These are phyloP conservation scores for Ceratobasidium sp. DNA, from an alignment of 1,284 basidiomycete species.

Conservation along the genomic window DNA sequence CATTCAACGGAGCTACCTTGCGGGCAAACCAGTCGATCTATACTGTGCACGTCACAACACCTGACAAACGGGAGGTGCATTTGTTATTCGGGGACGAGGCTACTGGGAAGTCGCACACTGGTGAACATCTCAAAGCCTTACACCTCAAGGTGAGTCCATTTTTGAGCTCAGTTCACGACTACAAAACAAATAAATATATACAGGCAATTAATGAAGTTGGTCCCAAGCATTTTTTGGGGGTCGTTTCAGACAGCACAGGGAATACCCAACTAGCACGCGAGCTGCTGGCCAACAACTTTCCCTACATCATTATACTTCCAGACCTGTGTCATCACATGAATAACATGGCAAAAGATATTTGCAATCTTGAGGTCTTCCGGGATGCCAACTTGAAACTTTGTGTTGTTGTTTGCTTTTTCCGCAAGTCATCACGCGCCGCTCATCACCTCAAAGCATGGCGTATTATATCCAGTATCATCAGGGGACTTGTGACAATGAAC, in stretches of 20 bases:
- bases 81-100: slow-evolving; percentile 47
- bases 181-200: background rate
- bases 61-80: slow-evolving; percentile 40
- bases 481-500: background rate
- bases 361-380: slow-evolving; percentile 49
- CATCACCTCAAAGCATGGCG: slow-evolving; percentile 47
- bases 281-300: slow-evolving; percentile 46
- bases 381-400: slow-evolving; percentile 47
- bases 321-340: slow-evolving; percentile 53
- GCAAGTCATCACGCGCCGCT: slow-evolving; percentile 49
- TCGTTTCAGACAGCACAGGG: slow-evolving; percentile 53
- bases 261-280: slow-evolving; percentile 51
- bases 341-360: slow-evolving; percentile 52
- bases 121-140: background rate
- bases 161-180: background rate
- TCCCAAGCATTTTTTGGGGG: slow-evolving; percentile 47
- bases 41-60: slow-evolving; percentile 49
- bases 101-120: slow-evolving; percentile 14
- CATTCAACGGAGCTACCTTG: slow-evolving; percentile 8
- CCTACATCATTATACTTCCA: slow-evolving; percentile 50
- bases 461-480: background rate
- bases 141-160: background rate
- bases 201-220: slow-evolving; percentile 51
- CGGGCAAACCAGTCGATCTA: slow-evolving; percentile 29
- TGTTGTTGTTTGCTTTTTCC: slow-evolving; percentile 48